A percentile compares a stretch with the other conserved stretches of the same genome.
Conservation (phyloP, 768 basidiomycete genomes). For the Suillus occidentalis region DNA sequence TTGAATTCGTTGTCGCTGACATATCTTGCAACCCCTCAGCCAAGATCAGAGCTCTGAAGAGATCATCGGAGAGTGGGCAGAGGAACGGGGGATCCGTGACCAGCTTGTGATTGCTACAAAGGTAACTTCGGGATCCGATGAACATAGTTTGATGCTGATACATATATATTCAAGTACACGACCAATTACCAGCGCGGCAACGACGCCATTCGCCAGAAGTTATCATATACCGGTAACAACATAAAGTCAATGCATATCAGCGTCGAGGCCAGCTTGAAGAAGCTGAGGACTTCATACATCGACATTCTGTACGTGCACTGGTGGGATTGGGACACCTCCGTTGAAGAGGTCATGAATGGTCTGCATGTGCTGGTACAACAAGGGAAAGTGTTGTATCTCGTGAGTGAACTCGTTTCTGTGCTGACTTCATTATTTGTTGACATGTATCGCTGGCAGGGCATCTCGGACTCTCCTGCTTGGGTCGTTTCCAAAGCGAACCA, state of each 20-base stretch:
- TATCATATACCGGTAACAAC: neutral
- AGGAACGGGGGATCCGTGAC: neutral
- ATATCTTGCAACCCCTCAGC: neutral
- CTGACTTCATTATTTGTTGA: neutral
- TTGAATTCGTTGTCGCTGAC: neutral
- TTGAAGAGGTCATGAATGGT: neutral
- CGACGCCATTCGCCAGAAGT: neutral
- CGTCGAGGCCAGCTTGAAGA: neutral
- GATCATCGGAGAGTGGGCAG: neutral
- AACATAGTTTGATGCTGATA: neutral
- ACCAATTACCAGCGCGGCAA: neutral
- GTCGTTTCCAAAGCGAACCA: neutral
- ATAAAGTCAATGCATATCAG: neutral
- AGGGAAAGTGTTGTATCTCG: neutral
- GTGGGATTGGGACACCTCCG: neutral
- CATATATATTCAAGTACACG: neutral
- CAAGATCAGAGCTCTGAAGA: neutral
- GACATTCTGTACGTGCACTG: neutral
- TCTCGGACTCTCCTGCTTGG: neutral
- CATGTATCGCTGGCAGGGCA: neutral
- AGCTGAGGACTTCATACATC: neutral
- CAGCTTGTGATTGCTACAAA: neutral
- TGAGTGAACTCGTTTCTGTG: neutral
- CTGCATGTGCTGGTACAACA: neutral
- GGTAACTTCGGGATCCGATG: neutral